Conservation (phyloP, 129 eudicot genomes). For the Lactuca saligna region DNA sequence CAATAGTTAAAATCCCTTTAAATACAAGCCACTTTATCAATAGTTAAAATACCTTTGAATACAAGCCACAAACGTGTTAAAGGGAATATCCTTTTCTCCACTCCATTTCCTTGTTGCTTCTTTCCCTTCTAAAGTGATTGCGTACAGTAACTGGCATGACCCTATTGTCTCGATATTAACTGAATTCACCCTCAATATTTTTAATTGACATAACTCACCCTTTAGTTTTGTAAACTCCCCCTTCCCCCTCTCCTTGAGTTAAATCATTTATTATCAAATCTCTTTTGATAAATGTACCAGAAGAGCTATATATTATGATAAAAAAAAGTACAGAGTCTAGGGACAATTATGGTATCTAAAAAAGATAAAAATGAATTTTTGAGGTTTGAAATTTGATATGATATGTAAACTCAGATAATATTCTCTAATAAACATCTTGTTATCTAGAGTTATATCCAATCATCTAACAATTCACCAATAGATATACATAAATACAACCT, state of each 20-base stretch:
- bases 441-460: too few relatives aligned
- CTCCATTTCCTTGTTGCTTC: slow-evolving; percentile 19
- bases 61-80: slow-evolving; percentile 21
- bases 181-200: slow-evolving; percentile 10
- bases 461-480: too few relatives aligned
- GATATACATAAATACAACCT: too few relatives aligned
- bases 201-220: background rate
- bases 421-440: too few relatives aligned
- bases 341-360: background rate
- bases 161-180: background rate
- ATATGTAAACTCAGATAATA: too few relatives aligned
- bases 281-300: background rate
- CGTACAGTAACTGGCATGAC: slow-evolving; percentile 13
- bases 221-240: slow-evolving; percentile 1
- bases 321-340: background rate
- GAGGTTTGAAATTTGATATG: too few relatives aligned
- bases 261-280: background rate
- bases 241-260: background rate
- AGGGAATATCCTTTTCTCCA: slow-evolving; percentile 19
- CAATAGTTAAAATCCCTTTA: background rate
- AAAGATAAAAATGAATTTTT: too few relatives aligned
- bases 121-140: slow-evolving; percentile 21
- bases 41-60: background rate
- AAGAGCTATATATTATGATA: background rate
- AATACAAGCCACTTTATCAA: background rate